A percentile compares a stretch with the other conserved stretches of the same genome.
phyloP scores from a whole-genome alignment of 192 early-diverging fungal genomes.

The Funneliformis geosporum region DNA sequence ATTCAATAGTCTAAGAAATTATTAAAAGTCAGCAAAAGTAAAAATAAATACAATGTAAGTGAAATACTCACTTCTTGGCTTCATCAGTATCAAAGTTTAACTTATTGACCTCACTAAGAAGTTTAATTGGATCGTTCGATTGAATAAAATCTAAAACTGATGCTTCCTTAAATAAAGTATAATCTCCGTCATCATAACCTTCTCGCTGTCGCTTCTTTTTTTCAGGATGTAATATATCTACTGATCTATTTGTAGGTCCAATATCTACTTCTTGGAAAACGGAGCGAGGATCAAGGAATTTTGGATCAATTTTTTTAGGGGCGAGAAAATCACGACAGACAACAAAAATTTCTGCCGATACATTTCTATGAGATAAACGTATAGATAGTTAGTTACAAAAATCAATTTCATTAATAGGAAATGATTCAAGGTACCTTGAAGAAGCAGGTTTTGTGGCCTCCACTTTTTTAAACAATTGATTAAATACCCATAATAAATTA shows the following conservation, averaged over 20 bases:
- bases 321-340: constrained; percentile 93
- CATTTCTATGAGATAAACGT: constrained; percentile 61
- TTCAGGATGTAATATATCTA: constrained; percentile 90
- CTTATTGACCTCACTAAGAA: constrained; percentile 77
- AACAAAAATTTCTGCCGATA: constrained; percentile 99
- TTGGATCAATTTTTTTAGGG: constrained; percentile 93
- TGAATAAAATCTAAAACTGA: constrained; percentile 81
- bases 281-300: constrained; percentile 87
- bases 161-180: constrained; percentile 77
- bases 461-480: constrained; percentile 93
- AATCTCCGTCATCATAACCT: constrained; percentile 97
- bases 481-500: constrained; percentile 97
- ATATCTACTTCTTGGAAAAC: constrained; percentile 93
- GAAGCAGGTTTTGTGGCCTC: constrained; percentile 98
- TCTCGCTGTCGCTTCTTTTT: constrained; percentile 90
- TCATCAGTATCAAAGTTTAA: constrained; percentile 78
- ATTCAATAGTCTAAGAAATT: constrained; percentile 40
- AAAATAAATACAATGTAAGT: not conserved
- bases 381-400: not conserved
- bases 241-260: constrained; percentile 45
- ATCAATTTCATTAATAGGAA: not conserved
- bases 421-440: constrained; percentile 48
- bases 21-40: constrained; percentile 19
- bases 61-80: constrained; percentile 44
- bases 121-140: constrained; percentile 72